A percentile compares a stretch with the other conserved stretches of the same genome.
Conservation (phyloP, 768 basidiomycete genomes). For the Amanita polypyramis region DNA sequence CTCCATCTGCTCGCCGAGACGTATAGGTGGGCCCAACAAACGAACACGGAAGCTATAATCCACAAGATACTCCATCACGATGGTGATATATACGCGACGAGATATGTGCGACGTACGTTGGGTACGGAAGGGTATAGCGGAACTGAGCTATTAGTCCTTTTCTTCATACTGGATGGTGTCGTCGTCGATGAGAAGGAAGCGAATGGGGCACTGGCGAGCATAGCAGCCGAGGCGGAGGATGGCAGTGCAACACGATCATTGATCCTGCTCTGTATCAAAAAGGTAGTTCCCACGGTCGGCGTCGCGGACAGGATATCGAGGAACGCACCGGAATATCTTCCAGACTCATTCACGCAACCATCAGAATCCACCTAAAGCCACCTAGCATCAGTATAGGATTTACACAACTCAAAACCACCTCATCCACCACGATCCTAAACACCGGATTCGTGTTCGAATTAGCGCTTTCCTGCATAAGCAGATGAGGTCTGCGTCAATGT, state of each 20-base stretch:
- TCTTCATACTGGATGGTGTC: background rate
- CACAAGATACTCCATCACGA: background rate
- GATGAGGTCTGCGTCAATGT: too few relatives aligned
- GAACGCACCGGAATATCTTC: background rate
- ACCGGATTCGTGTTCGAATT: too few relatives aligned
- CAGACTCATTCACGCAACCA: too few relatives aligned
- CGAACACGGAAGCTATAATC: constrained; percentile 3
- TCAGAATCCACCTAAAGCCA: too few relatives aligned
- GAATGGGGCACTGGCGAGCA: background rate
- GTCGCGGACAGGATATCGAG: background rate
- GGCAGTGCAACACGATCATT: too few relatives aligned
- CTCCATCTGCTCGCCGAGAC: constrained; percentile 40
- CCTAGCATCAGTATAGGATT: background rate
- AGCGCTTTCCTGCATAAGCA: too few relatives aligned
- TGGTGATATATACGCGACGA: background rate
- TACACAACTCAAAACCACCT: background rate
- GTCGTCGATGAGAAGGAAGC: background rate
- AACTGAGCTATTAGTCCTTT: background rate
- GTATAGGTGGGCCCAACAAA: constrained; percentile 19
- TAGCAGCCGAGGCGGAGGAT: background rate
- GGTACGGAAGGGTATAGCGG: background rate
- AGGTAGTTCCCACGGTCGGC: background rate
- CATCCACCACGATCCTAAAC: background rate
- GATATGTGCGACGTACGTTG: background rate
- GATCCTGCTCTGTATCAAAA: background rate